Evolutionary conservation across 2,329 filamentous ascomycete species (phyloP).

Genomic region (Emergomyces pasteurianus): DNA sequence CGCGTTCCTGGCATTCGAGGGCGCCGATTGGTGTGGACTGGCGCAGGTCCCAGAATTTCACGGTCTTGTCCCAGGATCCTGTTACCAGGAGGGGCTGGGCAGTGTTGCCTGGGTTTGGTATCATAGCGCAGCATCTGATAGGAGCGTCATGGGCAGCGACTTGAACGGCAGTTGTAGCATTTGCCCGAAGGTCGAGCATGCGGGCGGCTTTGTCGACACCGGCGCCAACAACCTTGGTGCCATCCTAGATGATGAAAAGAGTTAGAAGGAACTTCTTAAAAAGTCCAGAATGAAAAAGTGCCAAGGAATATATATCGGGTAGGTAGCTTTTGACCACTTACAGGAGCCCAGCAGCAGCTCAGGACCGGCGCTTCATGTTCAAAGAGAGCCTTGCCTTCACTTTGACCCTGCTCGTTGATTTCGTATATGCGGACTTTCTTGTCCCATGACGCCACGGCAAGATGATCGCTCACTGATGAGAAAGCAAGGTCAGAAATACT

Average conservation of each 20-base stretch:
- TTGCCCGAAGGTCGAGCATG: conserved; percentile 62
- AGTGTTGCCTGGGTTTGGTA: conserved; percentile 45
- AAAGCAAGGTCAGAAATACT: conserved; percentile 81
- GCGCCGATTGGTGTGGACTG: conserved; percentile 34
- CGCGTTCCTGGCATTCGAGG: conserved; percentile 40
- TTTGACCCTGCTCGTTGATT: conserved; percentile 64
- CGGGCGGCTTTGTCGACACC: conserved; percentile 87
- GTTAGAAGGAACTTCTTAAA: conserved; percentile 3
- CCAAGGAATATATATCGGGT: not conserved
- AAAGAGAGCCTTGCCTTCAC: conserved; percentile 73
- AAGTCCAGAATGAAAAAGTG: not conserved
- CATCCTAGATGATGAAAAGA: conserved; percentile 52
- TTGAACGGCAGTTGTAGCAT: conserved; percentile 47
- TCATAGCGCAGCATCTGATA: conserved; percentile 66
- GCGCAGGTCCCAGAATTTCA: conserved; percentile 47
- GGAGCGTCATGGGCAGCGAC: conserved; percentile 77
- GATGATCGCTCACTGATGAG: conserved; percentile 62
- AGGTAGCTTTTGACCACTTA: conserved; percentile 33
- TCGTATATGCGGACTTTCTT: conserved; percentile 97
- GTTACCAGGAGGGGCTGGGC: conserved; percentile 71
- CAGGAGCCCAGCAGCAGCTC: conserved; percentile 77
- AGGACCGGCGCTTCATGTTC: conserved; percentile 79
- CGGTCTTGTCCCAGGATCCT: conserved; percentile 52
- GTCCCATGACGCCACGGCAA: conserved; percentile 91
- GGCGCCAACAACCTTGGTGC: conserved; percentile 72